Evolutionary conservation across 768 basidiomycete genomes (phyloP), one percentile per base, ranked within the genome.

Genomic region (Hydnomerulius pinastri): DNA sequence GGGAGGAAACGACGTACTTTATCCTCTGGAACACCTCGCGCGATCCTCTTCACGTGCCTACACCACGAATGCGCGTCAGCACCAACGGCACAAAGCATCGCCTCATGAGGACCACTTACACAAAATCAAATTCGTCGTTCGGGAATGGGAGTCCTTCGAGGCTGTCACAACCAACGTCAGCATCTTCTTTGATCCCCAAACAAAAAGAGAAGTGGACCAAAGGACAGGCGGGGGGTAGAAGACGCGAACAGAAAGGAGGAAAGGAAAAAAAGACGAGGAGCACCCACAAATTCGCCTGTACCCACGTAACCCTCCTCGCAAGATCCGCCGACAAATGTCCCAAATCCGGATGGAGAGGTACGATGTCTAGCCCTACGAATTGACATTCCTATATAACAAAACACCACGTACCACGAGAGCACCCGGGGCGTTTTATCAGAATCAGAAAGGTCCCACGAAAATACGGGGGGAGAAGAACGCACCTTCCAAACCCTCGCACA

Each of bases 1-100:
- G 11, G 33, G 33, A 5, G 33, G 9, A n/a, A n/a, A 17, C 11
- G 4, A 61, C 71, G 24, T 40, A 86, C 86, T 72, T 83, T 85
- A 63, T 89, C 77, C 59, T 90, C 87, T 12, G 88, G 88, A 35
- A 90, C 83, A 32, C 87, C 87, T 20, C 85, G 75, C 1, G 85
- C 82, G 39, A 90, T 81, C 6, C 86, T 77, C 58, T 86, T 86
- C 55, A 86, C 72, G 61, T 86, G 86, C 36, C 85, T 87, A 54
- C 21, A 40, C 21, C 49, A 47, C 33, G 43, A 42, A 46, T 55
- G n/a, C n/a, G n/a, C n/a, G 37, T 52, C 24, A 18, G 39, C 32
- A 38, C 42, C 27, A 42, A 33, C 25, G 44, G 15, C 35, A n/a
- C 7, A 25, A n/a, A 21, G 43, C 21, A 33, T n/a, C 25, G 29